Conservation (phyloP, 2,329 filamentous ascomycete genomes). For the Verticillium klebahnii region DNA sequence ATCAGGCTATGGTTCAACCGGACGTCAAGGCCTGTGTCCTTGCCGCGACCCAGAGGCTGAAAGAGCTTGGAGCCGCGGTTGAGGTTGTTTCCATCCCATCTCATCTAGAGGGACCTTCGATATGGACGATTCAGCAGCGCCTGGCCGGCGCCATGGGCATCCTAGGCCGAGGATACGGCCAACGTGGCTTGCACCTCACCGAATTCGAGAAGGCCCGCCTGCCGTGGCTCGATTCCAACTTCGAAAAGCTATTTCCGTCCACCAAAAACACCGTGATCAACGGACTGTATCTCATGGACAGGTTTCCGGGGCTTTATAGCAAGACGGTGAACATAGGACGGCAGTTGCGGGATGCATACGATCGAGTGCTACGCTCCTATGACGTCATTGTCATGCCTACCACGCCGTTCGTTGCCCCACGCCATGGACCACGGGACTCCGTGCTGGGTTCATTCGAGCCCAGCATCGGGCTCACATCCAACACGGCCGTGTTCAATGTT, state of each 20-base stretch:
- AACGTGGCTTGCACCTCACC: conserved; percentile 42
- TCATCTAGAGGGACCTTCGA: conserved; percentile 40
- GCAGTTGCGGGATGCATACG: conserved; percentile 41
- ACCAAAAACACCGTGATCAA: conserved; percentile 53
- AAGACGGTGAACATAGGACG: conserved; percentile 44
- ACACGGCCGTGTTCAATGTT: conserved; percentile 53
- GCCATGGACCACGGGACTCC: conserved; percentile 31
- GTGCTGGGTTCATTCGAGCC: conserved; percentile 41
- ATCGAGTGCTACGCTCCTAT: conserved; percentile 30
- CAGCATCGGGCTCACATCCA: conserved; percentile 48
- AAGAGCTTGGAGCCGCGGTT: conserved; percentile 41
- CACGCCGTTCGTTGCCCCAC: conserved; percentile 40
- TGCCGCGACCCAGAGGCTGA: conserved; percentile 34
- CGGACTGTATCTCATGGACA: conserved; percentile 38
- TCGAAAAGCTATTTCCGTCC: conserved; percentile 45
- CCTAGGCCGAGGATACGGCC: conserved; percentile 37
- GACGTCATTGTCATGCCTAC: conserved; percentile 46
- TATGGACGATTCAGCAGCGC: conserved; percentile 46
- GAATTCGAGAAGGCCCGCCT: conserved; percentile 45
- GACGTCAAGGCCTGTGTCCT: conserved; percentile 35
- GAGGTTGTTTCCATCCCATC: conserved; percentile 46
- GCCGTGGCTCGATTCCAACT: conserved; percentile 40
- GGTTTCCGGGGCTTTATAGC: conserved; percentile 40
- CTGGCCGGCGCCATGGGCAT: conserved; percentile 37
- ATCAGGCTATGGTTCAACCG: conserved; percentile 29